phyloP scores from a whole-genome alignment of 768 basidiomycete genomes.

The Lactarius tabidus region DNA sequence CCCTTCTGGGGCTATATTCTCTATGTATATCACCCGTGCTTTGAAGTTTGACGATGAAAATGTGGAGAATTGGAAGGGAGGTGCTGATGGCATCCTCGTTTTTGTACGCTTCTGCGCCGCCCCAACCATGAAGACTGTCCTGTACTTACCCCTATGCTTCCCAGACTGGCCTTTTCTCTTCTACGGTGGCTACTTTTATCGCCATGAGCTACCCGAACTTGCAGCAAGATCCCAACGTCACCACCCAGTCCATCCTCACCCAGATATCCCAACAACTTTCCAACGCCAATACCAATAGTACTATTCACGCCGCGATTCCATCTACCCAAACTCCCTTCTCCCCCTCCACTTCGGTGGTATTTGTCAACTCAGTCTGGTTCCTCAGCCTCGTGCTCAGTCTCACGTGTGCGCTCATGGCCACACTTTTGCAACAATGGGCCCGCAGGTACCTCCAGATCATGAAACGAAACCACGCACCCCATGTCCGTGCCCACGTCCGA shows the following conservation, averaged over 20 bases:
- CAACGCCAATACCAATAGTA: not conserved
- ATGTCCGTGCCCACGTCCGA: not conserved
- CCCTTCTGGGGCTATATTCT: not conserved
- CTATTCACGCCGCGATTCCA: not conserved
- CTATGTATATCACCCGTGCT: not conserved
- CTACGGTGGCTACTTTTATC: slow-evolving; percentile 1
- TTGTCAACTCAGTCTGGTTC: slow-evolving; percentile 10
- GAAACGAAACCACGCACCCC: not conserved
- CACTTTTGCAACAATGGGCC: slow-evolving; percentile 16
- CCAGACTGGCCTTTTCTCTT: slow-evolving; percentile 15
- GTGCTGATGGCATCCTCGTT: slow-evolving; percentile 11
- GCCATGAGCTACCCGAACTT: not conserved
- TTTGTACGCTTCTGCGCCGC: not conserved
- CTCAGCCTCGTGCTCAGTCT: slow-evolving; percentile 7
- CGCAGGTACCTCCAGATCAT: slow-evolving; percentile 8
- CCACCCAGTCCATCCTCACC: slow-evolving; percentile 12
- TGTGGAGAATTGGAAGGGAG: slow-evolving; percentile 15
- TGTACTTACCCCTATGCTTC: too few relatives aligned
- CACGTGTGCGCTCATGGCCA: slow-evolving; percentile 4
- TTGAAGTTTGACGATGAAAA: not conserved
- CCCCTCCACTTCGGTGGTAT: not conserved
- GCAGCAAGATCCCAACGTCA: slow-evolving; percentile 1
- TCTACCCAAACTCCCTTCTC: not conserved
- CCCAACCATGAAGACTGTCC: not conserved
- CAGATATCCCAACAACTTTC: slow-evolving; percentile 18